Evolutionary conservation across 441 rosid genomes (phyloP).

Genomic region (Sinapis alba): DNA sequence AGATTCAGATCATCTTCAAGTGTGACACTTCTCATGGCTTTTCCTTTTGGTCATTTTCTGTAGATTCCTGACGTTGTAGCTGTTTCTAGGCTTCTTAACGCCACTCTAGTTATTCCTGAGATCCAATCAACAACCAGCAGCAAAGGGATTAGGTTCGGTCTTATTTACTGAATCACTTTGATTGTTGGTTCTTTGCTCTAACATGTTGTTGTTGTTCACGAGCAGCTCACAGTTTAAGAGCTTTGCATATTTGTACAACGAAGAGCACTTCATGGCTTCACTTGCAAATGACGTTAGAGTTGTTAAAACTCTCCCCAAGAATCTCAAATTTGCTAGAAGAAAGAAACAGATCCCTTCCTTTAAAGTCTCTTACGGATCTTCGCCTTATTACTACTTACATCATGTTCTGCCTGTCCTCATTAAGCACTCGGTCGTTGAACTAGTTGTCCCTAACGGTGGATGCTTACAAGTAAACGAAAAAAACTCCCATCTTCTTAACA

Average conservation of each 20-base stretch:
- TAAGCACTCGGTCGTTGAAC: slow-evolving; percentile 89
- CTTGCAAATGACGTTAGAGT: slow-evolving; percentile 71
- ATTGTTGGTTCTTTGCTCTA: slow-evolving; percentile 11
- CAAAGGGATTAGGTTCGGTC: slow-evolving; percentile 86
- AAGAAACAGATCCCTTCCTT: slow-evolving; percentile 87
- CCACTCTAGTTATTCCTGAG: slow-evolving; percentile 92
- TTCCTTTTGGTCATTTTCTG: slow-evolving; percentile 9
- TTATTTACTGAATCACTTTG: neutral
- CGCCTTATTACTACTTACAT: slow-evolving; percentile 85
- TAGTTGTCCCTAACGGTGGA: slow-evolving; percentile 88
- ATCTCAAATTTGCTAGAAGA: slow-evolving; percentile 88
- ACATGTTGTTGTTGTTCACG: slow-evolving; percentile 24
- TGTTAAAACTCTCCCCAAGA: slow-evolving; percentile 89
- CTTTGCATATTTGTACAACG: slow-evolving; percentile 90
- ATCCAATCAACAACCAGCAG: slow-evolving; percentile 97
- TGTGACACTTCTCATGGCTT: slow-evolving; percentile 13
- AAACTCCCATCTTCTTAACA: neutral
- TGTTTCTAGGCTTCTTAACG: slow-evolving; percentile 90
- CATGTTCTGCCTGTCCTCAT: slow-evolving; percentile 80
- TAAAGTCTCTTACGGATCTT: slow-evolving; percentile 71
- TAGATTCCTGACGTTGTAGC: slow-evolving; percentile 85
- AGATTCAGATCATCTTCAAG: slow-evolving; percentile 26
- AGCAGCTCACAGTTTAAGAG: slow-evolving; percentile 98
- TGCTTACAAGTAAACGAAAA: slow-evolving; percentile 71
- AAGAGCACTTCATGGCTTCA: slow-evolving; percentile 86